Evolutionary conservation across 2,329 filamentous ascomycete genomes (phyloP).

Genomic region (Cladosporium sp.): DNA sequence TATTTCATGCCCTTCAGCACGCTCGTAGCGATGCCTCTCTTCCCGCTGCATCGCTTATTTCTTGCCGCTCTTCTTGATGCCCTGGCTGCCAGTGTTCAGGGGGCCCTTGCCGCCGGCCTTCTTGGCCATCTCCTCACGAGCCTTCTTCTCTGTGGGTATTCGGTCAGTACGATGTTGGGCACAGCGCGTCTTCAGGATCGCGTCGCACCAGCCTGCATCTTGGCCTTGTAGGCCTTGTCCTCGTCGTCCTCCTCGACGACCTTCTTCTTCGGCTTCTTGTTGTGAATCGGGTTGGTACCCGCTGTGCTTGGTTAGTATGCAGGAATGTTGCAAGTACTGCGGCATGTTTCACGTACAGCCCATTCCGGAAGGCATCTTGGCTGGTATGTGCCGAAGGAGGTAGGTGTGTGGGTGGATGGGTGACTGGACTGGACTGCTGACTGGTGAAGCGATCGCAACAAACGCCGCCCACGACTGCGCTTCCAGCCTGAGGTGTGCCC

Average conservation of each 20-base stretch:
- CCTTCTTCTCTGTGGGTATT: constrained; percentile 51
- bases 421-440: not conserved
- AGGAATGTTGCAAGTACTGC: constrained; percentile 1
- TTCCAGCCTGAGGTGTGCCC: not conserved
- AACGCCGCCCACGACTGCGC: not conserved
- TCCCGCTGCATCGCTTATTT: constrained; percentile 52
- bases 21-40: not conserved
- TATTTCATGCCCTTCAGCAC: not conserved
- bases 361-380: constrained; percentile 45
- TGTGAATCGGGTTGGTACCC: constrained; percentile 50
- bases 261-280: constrained; percentile 81
- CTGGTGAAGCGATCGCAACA: not conserved
- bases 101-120: constrained; percentile 85
- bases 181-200: constrained; percentile 13
- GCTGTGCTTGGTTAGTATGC: constrained; percentile 26
- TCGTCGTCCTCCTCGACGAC: constrained; percentile 75
- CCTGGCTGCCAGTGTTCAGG: constrained; percentile 73
- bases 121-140: constrained; percentile 73
- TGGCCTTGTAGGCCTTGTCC: constrained; percentile 73
- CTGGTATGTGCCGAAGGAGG: not conserved
- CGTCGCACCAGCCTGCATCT: constrained; percentile 71
- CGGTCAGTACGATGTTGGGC: not conserved
- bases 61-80: constrained; percentile 98
- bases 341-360: constrained; percentile 35
- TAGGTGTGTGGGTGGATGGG: not conserved